Base-by-base conservation (phyloP, 768 basidiomycete species). In the Leucosporidium yakuticum region DNA sequence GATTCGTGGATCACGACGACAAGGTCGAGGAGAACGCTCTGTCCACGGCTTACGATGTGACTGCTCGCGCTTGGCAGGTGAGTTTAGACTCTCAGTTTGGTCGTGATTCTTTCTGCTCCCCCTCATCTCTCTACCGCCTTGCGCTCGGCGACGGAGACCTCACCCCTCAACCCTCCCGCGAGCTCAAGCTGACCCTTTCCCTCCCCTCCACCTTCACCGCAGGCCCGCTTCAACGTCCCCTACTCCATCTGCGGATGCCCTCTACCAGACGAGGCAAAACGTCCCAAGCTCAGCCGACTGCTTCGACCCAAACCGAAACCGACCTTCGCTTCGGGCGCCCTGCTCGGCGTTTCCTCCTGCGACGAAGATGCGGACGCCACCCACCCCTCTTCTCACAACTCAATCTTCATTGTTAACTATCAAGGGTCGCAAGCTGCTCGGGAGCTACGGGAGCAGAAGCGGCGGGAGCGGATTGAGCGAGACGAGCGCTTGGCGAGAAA, bases 241-340 rank as follows among this genome's bases (percentile, higher is more conserved):
- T 88, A 88, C 77, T 82, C 79, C 60, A 81, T 84, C 69, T 88
- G 86, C 66, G 86, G 86, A 2, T 87, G 86, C 73, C 81, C 84
- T 0, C 75, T 84, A 7, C 72, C 73, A 15, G 44, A 61, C n/a
- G 47, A n/a, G 23, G n/a, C n/a, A 62, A 60, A 19, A 21, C 25
- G 6, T 14, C 36, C 21, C 36, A 58, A 58, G 57, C 23, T 58
- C 57, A n/a, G 17, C 36, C 21, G 23, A 36, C 36, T 25, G n/a
- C 21, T 23, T 58, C 36, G 57, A 36, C 23, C n/a, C n/a, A 14
- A 29, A 4, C 23, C 55, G 3, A 56, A 56, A 21, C 6, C n/a
- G 4, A 2, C 55, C 32, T 12, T 32, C 31, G 3, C 29, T 17
- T 20, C 55, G 17, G 5, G 31, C 31, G 20, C 55, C 29, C 8